Conservation (phyloP, 1,284 basidiomycete genomes). For the Meripilus lineatus region DNA sequence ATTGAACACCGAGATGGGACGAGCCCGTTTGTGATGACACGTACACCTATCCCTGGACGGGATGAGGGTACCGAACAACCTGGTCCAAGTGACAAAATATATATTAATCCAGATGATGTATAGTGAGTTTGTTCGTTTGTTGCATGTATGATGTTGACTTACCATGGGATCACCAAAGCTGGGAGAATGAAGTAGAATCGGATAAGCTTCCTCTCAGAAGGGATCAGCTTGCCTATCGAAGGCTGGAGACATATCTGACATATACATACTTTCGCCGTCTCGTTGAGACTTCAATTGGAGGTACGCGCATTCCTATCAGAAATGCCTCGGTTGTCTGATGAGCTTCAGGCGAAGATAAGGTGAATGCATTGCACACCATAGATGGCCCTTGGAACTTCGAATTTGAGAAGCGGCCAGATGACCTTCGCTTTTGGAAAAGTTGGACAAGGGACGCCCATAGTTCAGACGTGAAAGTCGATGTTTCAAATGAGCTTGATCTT, state of each 20-base stretch:
- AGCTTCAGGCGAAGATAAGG: background rate
- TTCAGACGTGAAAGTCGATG: constrained; percentile 26
- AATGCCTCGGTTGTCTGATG: background rate
- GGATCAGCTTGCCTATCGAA: constrained; percentile 64
- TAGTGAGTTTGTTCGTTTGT: constrained; percentile 14
- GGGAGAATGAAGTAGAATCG: constrained; percentile 8
- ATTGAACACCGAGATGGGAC: constrained; percentile 79
- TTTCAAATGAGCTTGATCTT: constrained; percentile 43
- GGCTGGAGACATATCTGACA: constrained; percentile 60
- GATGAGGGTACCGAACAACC: constrained; percentile 20
- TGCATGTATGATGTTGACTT: background rate
- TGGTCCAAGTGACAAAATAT: constrained; percentile 16
- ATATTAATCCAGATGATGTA: constrained; percentile 22
- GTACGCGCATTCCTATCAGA: background rate
- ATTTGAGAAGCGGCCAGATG: constrained; percentile 8
- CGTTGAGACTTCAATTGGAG: constrained; percentile 4
- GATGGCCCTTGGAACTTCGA: constrained; percentile 14
- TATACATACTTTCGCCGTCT: constrained; percentile 28
- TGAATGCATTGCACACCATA: constrained; percentile 12
- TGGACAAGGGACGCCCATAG: constrained; percentile 9
- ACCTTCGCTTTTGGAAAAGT: constrained; percentile 18
- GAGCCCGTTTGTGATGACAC: constrained; percentile 40
- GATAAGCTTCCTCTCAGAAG: constrained; percentile 31
- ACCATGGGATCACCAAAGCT: background rate
- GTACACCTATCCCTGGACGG: constrained; percentile 18